Evolutionary conservation across 2,329 filamentous ascomycete genomes (phyloP).

Genomic region (Dactylellina leptospora): DNA sequence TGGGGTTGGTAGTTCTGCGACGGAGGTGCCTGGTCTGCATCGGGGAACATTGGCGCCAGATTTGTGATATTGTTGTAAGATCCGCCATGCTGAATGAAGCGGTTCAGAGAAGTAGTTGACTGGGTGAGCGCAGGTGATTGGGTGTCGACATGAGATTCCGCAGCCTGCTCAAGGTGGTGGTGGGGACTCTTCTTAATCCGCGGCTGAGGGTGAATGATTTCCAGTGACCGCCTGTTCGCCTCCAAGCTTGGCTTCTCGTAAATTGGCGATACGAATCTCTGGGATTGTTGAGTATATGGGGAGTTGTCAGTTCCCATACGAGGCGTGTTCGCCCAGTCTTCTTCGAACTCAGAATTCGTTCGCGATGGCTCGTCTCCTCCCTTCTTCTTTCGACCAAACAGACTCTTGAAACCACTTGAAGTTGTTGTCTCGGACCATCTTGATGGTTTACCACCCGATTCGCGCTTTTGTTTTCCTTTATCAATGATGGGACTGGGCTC

Average conservation of each 20-base stretch:
- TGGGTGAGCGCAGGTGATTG: slow-evolving; percentile 40
- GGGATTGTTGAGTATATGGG: slow-evolving; percentile 54
- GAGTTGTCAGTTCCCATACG: slow-evolving; percentile 50
- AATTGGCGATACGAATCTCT: slow-evolving; percentile 34
- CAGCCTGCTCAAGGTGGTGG: slow-evolving; percentile 54
- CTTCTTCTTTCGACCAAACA: slow-evolving; percentile 70
- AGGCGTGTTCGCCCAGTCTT: slow-evolving; percentile 58
- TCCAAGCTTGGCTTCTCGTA: slow-evolving; percentile 57
- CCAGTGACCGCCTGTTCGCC: slow-evolving; percentile 57
- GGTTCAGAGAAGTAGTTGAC: slow-evolving; percentile 46
- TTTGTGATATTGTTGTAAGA: slow-evolving; percentile 51
- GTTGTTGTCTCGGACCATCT: slow-evolving; percentile 97
- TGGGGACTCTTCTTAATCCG: slow-evolving; percentile 55
- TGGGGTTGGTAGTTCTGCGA: slow-evolving; percentile 21
- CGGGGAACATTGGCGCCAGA: slow-evolving; percentile 48
- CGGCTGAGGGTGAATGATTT: slow-evolving; percentile 57
- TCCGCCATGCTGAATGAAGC: slow-evolving; percentile 49
- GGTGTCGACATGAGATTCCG: slow-evolving; percentile 46
- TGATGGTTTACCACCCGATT: slow-evolving; percentile 88
- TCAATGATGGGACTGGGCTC: slow-evolving; percentile 66
- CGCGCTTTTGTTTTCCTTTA: slow-evolving; percentile 74
- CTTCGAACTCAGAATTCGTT: slow-evolving; percentile 78
- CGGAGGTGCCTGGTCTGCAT: slow-evolving; percentile 17
- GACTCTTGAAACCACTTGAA: slow-evolving; percentile 81
- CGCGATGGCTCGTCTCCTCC: slow-evolving; percentile 71